Base-by-base conservation (phyloP, 768 basidiomycete species). In the Pulveroboletus sp. region DNA sequence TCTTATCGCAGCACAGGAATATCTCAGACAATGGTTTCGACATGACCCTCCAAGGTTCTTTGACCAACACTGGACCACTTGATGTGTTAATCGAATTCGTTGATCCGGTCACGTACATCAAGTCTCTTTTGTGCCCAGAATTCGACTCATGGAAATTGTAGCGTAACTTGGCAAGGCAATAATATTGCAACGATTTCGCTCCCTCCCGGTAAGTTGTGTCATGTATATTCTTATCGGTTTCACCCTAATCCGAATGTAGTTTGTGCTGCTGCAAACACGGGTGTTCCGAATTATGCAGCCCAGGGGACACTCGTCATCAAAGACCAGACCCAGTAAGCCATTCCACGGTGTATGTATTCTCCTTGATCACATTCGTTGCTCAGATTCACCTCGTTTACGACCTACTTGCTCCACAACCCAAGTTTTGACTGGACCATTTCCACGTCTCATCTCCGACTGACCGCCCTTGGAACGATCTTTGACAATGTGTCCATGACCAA, bases 371-470 rank as follows among this genome's bases (percentile, higher is more conserved):
- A 11, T 37, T 35, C 41, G 10, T 41, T 10, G 16, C 2, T 4
- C 24, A 79, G 80, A 49, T 87, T 87, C 64, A 84, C 85, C 6
- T 67, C 72, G 11, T 88, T 85, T 58, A 80, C 85, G 1, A 82
- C 77, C 1, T 82, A 75, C 63, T 60, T 87, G 52, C 69, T 87
- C 33, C 86, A 87, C 56, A 81, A 78, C 42, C 73, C 75, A 17
- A 73, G 69, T 48, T 88, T 89, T 55, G 74, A 76, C 5, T 88
- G 86, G 86, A 83, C 78, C 2, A 81, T 88, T 40, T 82, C 82
- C 6, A 85, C 86, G 0, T 51, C 73, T n/a, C 77, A 71, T 35
- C 77, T 88, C 40, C 78, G 81, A 25, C 64, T 89, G 14, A 76
- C 72, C 3, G 85, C 87, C 5, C 75, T 88, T 2, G 82, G 82